These are phyloP conservation scores for Pneumocystis oryctolagi DNA, from an alignment of 1,139 yeast genomes.

Conservation along the genomic window DNA sequence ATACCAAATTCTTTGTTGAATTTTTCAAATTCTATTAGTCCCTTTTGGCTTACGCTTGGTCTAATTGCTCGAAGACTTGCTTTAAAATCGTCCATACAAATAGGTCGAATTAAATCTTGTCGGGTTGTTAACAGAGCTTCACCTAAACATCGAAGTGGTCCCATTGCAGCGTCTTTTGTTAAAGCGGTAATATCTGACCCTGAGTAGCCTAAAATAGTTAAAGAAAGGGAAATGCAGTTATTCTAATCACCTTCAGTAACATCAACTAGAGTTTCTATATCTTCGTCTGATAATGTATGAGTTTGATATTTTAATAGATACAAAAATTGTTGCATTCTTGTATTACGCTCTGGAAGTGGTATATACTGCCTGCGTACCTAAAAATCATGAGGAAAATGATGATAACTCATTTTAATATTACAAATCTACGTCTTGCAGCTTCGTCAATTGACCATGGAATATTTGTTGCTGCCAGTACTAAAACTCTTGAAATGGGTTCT, in stretches of 20 bases:
- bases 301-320: slow-evolving; percentile 64
- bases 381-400: slow-evolving; percentile 25
- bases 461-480: slow-evolving; percentile 90
- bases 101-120: slow-evolving; percentile 72
- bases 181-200: slow-evolving; percentile 92
- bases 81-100: slow-evolving; percentile 59
- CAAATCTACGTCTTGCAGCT: slow-evolving; percentile 87
- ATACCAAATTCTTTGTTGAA: slow-evolving; percentile 34
- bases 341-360: slow-evolving; percentile 81
- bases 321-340: slow-evolving; percentile 56
- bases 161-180: slow-evolving; percentile 98
- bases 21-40: slow-evolving; percentile 61
- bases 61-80: slow-evolving; percentile 68
- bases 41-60: slow-evolving; percentile 83
- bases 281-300: slow-evolving; percentile 46
- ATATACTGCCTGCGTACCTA: slow-evolving; percentile 62
- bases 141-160: slow-evolving; percentile 82
- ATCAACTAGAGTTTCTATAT: slow-evolving; percentile 43
- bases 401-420: slow-evolving; percentile 2
- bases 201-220: slow-evolving; percentile 37
- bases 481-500: slow-evolving; percentile 57
- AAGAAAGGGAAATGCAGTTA: neutral
- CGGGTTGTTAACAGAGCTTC: slow-evolving; percentile 74
- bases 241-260: slow-evolving; percentile 40
- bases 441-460: slow-evolving; percentile 97